Evolutionary conservation across 805 yeast genomes (phyloP).

Genomic region (Monosporozyma aerobia): DNA sequence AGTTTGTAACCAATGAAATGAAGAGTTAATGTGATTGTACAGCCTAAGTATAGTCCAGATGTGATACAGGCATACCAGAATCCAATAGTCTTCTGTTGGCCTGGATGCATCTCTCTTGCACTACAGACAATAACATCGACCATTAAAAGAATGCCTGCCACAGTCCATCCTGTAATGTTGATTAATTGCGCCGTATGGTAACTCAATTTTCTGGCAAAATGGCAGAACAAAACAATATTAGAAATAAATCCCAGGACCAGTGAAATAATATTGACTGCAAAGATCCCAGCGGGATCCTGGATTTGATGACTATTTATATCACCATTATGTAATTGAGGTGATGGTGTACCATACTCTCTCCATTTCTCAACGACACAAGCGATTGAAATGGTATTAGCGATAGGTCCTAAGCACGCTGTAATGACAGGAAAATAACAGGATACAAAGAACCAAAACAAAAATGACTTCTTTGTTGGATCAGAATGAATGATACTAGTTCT

Average conservation of each 20-base stretch:
- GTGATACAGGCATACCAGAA: constrained; percentile 75
- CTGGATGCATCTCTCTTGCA: constrained; percentile 5
- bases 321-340: constrained; percentile 4
- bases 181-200: constrained; percentile 55
- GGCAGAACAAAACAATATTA: constrained; percentile 58
- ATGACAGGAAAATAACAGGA: constrained; percentile 66
- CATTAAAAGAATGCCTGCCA: constrained; percentile 47
- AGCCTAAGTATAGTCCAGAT: constrained; percentile 47
- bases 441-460: constrained; percentile 48
- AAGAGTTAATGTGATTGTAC: constrained; percentile 42
- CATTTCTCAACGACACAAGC: constrained; percentile 65
- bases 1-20: constrained; percentile 55
- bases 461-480: constrained; percentile 18
- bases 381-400: constrained; percentile 64
- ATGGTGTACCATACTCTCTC: constrained; percentile 32
- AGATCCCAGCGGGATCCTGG: constrained; percentile 35
- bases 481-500: constrained; percentile 22
- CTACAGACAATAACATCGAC: constrained; percentile 29
- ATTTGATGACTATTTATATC: neutral
- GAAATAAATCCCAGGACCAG: constrained; percentile 58
- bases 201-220: constrained; percentile 50
- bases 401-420: constrained; percentile 71
- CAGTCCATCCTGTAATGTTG: constrained; percentile 55
- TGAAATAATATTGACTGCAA: constrained; percentile 52
- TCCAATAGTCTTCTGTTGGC: constrained; percentile 41